Conservation (phyloP, 202 grass and related monocot species). For the Carex sylvatica region DNA sequence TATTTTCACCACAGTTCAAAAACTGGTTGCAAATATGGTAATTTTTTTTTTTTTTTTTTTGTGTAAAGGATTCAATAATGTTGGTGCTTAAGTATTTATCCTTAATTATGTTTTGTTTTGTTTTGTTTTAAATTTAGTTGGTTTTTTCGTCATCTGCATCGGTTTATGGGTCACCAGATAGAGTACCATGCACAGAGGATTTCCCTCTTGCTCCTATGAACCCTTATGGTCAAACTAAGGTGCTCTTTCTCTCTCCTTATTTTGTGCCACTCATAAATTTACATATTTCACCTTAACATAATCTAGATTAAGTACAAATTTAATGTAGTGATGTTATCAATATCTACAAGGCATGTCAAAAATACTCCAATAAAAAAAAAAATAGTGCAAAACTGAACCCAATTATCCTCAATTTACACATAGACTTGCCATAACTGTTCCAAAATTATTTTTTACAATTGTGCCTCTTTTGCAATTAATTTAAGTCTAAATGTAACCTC, state of each 20-base stretch:
- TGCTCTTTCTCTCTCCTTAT: slow-evolving; percentile 29
- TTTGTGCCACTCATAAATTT: slow-evolving; percentile 28
- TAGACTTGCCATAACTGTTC: background rate
- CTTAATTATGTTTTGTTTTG: background rate
- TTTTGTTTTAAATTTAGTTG: slow-evolving; percentile 51
- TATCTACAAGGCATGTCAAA: background rate
- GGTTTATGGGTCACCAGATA: slow-evolving; percentile 89
- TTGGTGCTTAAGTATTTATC: background rate
- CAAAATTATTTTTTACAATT: background rate
- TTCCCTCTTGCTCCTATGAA: slow-evolving; percentile 80
- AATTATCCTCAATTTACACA: background rate
- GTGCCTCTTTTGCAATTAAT: background rate
- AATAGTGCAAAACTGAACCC: background rate
- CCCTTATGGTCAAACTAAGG: slow-evolving; percentile 95
- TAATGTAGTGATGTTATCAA: background rate
- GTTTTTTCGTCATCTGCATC: slow-evolving; percentile 97
- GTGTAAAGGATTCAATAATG: background rate
- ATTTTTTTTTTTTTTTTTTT: slow-evolving; percentile 11
- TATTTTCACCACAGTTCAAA: background rate
- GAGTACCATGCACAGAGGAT: slow-evolving; percentile 89
- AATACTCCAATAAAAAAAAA: background rate
- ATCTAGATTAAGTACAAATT: background rate
- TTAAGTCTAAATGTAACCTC: background rate
- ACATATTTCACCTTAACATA: background rate
- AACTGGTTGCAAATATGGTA: background rate